Evolutionary conservation across 371 early-diverging fungal species (phyloP).

Genomic region (Actinomucor elegans): DNA sequence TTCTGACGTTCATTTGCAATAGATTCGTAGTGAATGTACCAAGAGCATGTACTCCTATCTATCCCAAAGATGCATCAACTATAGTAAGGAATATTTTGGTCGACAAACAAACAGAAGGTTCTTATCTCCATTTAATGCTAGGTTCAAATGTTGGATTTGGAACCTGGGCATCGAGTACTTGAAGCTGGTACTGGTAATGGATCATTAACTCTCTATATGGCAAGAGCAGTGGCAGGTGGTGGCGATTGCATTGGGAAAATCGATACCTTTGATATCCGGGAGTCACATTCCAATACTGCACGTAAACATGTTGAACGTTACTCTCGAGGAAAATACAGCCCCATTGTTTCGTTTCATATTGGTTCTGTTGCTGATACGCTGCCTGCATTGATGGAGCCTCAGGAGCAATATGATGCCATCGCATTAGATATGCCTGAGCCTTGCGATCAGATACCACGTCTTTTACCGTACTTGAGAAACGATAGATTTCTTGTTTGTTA

Average conservation of each 20-base stretch:
- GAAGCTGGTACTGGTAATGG: slow-evolving; percentile 84
- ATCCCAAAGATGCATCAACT: slow-evolving; percentile 73
- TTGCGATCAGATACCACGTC: slow-evolving; percentile 42
- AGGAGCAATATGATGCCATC: slow-evolving; percentile 59
- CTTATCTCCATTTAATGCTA: slow-evolving; percentile 4
- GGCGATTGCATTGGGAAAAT: slow-evolving; percentile 41
- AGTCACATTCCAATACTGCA: slow-evolving; percentile 53
- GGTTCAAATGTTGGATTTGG: slow-evolving; percentile 63
- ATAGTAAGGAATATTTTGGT: slow-evolving; percentile 42
- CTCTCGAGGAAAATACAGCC: slow-evolving; percentile 54
- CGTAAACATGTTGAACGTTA: slow-evolving; percentile 54
- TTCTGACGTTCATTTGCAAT: neutral
- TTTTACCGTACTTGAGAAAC: slow-evolving; percentile 52
- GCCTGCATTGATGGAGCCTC: neutral
- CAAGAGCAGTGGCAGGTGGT: slow-evolving; percentile 54
- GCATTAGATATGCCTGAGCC: slow-evolving; percentile 76
- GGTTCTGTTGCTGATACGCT: slow-evolving; percentile 49
- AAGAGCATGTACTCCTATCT: slow-evolving; percentile 71
- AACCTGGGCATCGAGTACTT: slow-evolving; percentile 62
- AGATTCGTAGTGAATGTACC: slow-evolving; percentile 59
- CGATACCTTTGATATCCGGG: slow-evolving; percentile 64
- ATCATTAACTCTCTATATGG: slow-evolving; percentile 66
- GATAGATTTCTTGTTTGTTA: slow-evolving; percentile 73
- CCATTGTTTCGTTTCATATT: slow-evolving; percentile 48
- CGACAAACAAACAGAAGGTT: no score